Evolutionary conservation across 108 stramenopile species (phyloP), one percentile per base, ranked within the genome.

Genomic region (Cyclotella atomus): DNA sequence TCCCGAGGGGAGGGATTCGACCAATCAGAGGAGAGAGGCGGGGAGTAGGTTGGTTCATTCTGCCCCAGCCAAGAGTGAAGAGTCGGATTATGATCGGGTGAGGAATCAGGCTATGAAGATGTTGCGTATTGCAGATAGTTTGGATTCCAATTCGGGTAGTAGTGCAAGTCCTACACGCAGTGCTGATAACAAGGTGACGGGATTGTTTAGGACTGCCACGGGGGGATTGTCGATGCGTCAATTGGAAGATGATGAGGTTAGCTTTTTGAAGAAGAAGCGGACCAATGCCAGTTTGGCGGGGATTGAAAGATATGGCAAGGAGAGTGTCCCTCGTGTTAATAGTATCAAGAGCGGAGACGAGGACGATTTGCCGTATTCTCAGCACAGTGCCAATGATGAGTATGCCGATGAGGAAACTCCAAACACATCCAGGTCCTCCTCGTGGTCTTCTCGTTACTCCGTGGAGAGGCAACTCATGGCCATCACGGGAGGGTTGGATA

Each of bases 371-470:
- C 71, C 61, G 10, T 30, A 41, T 9, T 53, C 56, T 1, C 52
- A 57, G 24, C 53, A 70, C 3, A 52, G 28, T 21, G 66, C 52
- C 33, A 16, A 68, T 6, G 36, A 45, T 16, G 68, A 70, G 33
- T 70, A 70, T 23, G 66, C 16, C 19, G 66, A 68, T 24, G 50
- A 35, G 3, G 3, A 25, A 50, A 21, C 17, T 34, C n/a, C 44
- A 35, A 21, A 20, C 1, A 9, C n/a, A n/a, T n/a, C n/a, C n/a
- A n/a, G 36, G 5, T 62, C 59, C n/a, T 73, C 52, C n/a, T 65
- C 63, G 25, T 91, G 89, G 92, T 83, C 83, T 25, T 85, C 84
- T 4, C 83, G 92, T 2, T 91, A 91, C 61, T 80, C 85, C 7
- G 75, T 87, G 30, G 84, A 86, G 46, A 61, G 77, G 17, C 83